phyloP scores from a whole-genome alignment of 164 flowering plant species.

The Tinospora cordifolia region DNA sequence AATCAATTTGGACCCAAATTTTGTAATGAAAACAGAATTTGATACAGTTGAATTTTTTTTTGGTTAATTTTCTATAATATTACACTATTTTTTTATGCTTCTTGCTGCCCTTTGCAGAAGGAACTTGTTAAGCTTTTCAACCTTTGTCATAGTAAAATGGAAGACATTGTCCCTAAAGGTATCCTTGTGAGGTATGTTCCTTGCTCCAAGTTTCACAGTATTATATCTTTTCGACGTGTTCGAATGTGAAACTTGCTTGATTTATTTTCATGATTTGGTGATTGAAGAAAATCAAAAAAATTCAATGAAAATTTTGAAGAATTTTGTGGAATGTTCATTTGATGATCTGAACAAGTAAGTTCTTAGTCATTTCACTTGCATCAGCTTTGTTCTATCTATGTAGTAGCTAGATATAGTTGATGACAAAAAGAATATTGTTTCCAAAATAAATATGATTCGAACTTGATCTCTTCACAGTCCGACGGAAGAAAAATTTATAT shows the following conservation, averaged over 20 bases:
- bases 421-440: not conserved
- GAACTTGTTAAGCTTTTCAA: constrained; percentile 55
- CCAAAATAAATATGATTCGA: not conserved
- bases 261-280: too few relatives aligned
- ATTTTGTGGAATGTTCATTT: too few relatives aligned
- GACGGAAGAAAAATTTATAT: not conserved
- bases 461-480: not conserved
- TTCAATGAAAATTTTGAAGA: too few relatives aligned
- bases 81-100: constrained; percentile 7
- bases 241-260: too few relatives aligned
- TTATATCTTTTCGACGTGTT: too few relatives aligned
- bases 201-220: not conserved
- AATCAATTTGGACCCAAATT: not conserved
- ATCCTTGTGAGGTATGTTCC: constrained; percentile 48
- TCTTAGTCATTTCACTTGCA: not conserved
- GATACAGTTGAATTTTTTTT: too few relatives aligned
- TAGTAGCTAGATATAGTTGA: too few relatives aligned
- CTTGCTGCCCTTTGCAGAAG: constrained; percentile 38
- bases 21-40: not conserved
- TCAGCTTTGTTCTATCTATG: too few relatives aligned
- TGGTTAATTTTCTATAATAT: not conserved
- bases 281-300: too few relatives aligned
- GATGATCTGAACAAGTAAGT: not conserved
- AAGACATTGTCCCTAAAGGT: constrained; percentile 52
- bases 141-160: constrained; percentile 85